Conservation (phyloP, 1,284 basidiomycete species). For the Inonotus obliquus region DNA sequence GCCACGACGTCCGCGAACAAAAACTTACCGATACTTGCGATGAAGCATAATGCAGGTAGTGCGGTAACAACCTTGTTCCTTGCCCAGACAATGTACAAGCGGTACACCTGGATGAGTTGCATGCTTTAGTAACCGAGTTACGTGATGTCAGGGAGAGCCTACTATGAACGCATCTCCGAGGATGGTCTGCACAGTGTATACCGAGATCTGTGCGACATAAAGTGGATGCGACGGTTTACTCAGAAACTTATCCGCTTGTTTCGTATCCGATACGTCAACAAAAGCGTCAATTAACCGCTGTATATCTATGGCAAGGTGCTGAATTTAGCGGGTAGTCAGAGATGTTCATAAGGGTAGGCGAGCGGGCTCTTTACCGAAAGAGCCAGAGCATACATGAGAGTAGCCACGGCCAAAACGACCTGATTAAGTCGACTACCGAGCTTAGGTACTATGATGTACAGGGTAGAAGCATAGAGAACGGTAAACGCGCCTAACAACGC, state of each 20-base stretch:
- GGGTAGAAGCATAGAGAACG: background rate
- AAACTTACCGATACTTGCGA: background rate
- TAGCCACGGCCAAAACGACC: background rate
- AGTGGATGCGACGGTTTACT: slow-evolving; percentile 22
- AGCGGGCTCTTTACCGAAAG: background rate
- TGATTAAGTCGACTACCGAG: background rate
- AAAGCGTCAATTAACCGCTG: slow-evolving; percentile 24
- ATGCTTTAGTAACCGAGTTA: background rate
- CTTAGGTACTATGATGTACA: background rate
- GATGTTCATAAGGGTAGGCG: background rate
- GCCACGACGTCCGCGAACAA: background rate
- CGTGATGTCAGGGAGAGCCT: background rate
- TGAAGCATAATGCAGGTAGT: slow-evolving; percentile 3
- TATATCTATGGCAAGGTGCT: slow-evolving; percentile 24
- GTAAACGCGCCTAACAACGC: background rate
- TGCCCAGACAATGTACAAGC: slow-evolving; percentile 9
- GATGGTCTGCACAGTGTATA: slow-evolving; percentile 30
- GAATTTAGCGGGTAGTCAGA: background rate
- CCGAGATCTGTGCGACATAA: slow-evolving; percentile 28
- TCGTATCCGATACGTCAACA: slow-evolving; percentile 20
- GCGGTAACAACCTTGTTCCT: slow-evolving; percentile 1
- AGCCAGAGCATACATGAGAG: background rate
- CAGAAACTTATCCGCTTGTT: slow-evolving; percentile 24
- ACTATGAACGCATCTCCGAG: slow-evolving; percentile 33
- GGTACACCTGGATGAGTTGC: slow-evolving; percentile 1